phyloP scores from a whole-genome alignment of 2,329 filamentous ascomycete genomes.

The Graphiopsis chlorocephala region DNA sequence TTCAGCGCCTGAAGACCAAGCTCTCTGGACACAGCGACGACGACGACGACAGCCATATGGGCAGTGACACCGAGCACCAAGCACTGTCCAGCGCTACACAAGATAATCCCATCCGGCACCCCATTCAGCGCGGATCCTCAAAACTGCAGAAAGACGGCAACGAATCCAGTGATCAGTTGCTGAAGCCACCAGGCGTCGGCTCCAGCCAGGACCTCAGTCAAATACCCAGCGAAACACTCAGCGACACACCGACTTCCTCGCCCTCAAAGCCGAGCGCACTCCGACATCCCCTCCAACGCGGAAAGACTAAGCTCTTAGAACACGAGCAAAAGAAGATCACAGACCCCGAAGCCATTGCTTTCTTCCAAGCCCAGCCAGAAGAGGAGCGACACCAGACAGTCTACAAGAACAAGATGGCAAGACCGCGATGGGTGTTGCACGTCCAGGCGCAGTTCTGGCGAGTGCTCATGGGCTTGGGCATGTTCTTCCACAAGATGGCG shows the following conservation, averaged over 20 bases:
- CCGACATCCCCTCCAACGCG: constrained; percentile 1
- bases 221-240: not conserved
- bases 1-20: not conserved
- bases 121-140: constrained; percentile 8
- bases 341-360: not conserved
- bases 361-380: constrained; percentile 1
- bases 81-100: not conserved
- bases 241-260: not conserved
- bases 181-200: not conserved
- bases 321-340: constrained; percentile 9
- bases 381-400: constrained; percentile 7
- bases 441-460: constrained; percentile 66
- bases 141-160: constrained; percentile 4
- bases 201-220: not conserved
- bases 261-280: not conserved
- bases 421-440: constrained; percentile 58
- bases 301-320: constrained; percentile 9
- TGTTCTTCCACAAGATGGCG: constrained; percentile 64
- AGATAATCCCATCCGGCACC: constrained; percentile 4
- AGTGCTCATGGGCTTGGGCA: constrained; percentile 65
- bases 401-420: constrained; percentile 25
- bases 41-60: not conserved
- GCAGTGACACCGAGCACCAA: not conserved
- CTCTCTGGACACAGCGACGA: not conserved
- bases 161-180: not conserved